Conservation (phyloP, 139 green algal genomes). For the Diplosphaera chodatii region DNA sequence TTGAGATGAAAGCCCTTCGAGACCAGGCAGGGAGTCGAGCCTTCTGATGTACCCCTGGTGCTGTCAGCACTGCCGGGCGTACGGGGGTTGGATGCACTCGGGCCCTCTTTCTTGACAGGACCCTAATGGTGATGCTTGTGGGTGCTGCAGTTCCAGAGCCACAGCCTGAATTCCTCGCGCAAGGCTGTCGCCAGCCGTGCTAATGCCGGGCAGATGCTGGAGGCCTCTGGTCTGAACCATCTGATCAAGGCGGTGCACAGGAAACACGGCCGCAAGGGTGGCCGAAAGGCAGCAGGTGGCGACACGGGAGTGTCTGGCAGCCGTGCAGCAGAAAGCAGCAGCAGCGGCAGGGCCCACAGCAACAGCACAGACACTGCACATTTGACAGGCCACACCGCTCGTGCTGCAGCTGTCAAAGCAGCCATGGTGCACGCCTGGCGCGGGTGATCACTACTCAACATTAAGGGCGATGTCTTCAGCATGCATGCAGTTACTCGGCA, state of each 20-base stretch:
- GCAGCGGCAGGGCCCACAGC: no score
- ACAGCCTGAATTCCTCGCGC: neutral
- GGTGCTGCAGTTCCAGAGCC: neutral
- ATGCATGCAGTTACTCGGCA: no score
- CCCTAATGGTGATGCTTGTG: no score
- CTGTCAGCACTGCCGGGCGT: no score
- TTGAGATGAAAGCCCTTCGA: conserved; percentile 1
- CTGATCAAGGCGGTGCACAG: neutral
- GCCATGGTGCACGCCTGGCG: conserved; percentile 56
- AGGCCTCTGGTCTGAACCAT: neutral
- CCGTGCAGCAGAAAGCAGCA: neutral
- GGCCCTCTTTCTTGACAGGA: no score
- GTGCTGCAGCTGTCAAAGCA: conserved; percentile 13
- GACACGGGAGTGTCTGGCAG: no score
- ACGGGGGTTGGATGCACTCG: no score
- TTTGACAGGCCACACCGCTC: no score
- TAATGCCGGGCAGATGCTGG: neutral
- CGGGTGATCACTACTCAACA: neutral
- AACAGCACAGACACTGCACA: no score
- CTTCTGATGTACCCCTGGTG: neutral
- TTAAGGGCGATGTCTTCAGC: no score
- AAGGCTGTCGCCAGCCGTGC: neutral
- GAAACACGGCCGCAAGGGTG: neutral
- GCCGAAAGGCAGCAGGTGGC: neutral
- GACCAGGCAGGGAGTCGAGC: neutral